Conservation (phyloP, 2,329 filamentous ascomycete genomes). For the Herpotrichia juniperi region DNA sequence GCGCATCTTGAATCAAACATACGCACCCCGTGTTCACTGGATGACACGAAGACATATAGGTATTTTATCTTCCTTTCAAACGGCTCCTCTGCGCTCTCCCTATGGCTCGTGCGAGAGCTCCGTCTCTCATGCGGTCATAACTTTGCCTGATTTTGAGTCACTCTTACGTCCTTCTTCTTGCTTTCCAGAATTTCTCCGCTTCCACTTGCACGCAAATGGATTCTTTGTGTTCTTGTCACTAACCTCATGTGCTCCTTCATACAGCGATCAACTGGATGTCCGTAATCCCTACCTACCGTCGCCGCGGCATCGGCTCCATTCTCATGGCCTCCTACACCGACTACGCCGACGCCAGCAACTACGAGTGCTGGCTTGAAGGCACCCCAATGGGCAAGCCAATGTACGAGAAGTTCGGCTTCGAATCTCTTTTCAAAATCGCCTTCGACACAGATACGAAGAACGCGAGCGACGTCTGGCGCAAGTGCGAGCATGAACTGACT, state of each 20-base stretch:
- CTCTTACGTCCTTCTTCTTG: too few relatives aligned
- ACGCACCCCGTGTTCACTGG: slow-evolving; percentile 36
- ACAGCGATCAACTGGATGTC: slow-evolving; percentile 45
- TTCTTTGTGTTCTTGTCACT: not conserved
- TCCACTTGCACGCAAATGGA: not conserved
- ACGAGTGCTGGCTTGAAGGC: slow-evolving; percentile 48
- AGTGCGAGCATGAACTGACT: slow-evolving; percentile 40
- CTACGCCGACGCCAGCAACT: slow-evolving; percentile 38
- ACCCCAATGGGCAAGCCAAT: slow-evolving; percentile 43
- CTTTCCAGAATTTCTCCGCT: not conserved
- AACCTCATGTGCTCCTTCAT: too few relatives aligned
- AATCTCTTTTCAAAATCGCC: slow-evolving; percentile 32
- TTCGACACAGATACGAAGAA: slow-evolving; percentile 34
- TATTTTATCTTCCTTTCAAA: slow-evolving; percentile 17
- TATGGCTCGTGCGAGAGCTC: too few relatives aligned
- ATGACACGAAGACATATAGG: slow-evolving; percentile 43
- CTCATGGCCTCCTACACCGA: slow-evolving; percentile 43
- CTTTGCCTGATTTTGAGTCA: too few relatives aligned
- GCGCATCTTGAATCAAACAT: slow-evolving; percentile 39
- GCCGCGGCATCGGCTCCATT: slow-evolving; percentile 42
- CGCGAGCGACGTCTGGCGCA: slow-evolving; percentile 39
- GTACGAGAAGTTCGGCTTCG: slow-evolving; percentile 42
- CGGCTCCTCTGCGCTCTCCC: too few relatives aligned
- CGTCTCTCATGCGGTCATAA: not conserved
- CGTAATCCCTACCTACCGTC: slow-evolving; percentile 42